Evolutionary conservation across 352 stramenopile species (phyloP).

Genomic region (Phytopythium cucurbitacearum): DNA sequence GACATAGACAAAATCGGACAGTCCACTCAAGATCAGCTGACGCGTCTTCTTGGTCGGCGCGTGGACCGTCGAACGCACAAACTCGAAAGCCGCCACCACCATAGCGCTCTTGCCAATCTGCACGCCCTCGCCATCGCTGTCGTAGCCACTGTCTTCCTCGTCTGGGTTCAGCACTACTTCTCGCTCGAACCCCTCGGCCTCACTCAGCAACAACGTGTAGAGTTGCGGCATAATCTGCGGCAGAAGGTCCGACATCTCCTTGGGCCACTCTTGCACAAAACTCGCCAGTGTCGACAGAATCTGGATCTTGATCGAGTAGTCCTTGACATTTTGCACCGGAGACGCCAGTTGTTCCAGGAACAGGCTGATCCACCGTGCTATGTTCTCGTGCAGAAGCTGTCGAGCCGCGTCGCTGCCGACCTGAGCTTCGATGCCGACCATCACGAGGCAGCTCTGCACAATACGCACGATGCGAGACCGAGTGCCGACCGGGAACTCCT

Average conservation of each 20-base stretch:
- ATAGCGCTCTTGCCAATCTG: slow-evolving; percentile 63
- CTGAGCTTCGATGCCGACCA: slow-evolving; percentile 82
- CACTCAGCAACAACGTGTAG: slow-evolving; percentile 44
- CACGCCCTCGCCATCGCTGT: slow-evolving; percentile 70
- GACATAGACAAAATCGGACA: slow-evolving; percentile 70
- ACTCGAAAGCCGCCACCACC: slow-evolving; percentile 71
- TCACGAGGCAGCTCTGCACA: slow-evolving; percentile 71
- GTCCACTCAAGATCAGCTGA: slow-evolving; percentile 39
- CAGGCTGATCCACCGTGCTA: slow-evolving; percentile 63
- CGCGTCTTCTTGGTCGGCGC: slow-evolving; percentile 80
- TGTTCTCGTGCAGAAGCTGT: slow-evolving; percentile 61
- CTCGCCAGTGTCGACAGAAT: slow-evolving; percentile 66
- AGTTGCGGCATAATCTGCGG: slow-evolving; percentile 71
- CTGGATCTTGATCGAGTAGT: slow-evolving; percentile 75
- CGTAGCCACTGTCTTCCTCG: slow-evolving; percentile 66
- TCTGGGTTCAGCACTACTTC: slow-evolving; percentile 45
- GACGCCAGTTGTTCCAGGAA: slow-evolving; percentile 49
- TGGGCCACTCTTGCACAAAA: slow-evolving; percentile 81
- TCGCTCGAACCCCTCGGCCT: slow-evolving; percentile 45
- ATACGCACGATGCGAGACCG: slow-evolving; percentile 63
- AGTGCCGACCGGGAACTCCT: slow-evolving; percentile 45
- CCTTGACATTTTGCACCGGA: slow-evolving; percentile 42
- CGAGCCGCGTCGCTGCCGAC: slow-evolving; percentile 55
- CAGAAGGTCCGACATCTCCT: slow-evolving; percentile 70
- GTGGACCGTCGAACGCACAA: slow-evolving; percentile 63